These are phyloP conservation scores for Dentiscutata heterogama DNA, from an alignment of 371 early-diverging fungal species.

Conservation along the genomic window DNA sequence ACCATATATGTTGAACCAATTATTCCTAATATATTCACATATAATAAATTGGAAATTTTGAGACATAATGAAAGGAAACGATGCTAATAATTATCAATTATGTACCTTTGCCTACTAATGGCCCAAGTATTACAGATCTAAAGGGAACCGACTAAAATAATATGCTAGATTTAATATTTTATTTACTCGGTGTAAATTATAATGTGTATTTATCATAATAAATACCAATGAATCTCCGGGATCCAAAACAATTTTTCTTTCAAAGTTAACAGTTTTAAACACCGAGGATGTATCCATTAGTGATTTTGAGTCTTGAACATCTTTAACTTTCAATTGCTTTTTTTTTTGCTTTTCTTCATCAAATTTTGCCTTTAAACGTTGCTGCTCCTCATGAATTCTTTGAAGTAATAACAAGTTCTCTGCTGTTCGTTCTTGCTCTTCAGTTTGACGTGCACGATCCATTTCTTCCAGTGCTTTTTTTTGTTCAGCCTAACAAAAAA, in stretches of 20 bases:
- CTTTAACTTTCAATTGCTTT: conserved; percentile 46
- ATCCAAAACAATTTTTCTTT: conserved; percentile 45
- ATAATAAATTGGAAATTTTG: not conserved
- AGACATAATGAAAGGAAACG: not conserved
- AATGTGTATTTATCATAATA: not conserved
- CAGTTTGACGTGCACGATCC: conserved; percentile 49
- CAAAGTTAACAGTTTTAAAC: conserved; percentile 46
- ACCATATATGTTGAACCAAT: conserved; percentile 58
- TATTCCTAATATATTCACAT: conserved; percentile 44
- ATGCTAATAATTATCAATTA: not conserved
- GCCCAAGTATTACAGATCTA: conserved; percentile 57
- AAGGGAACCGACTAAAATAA: conserved; percentile 53
- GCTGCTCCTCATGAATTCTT: conserved; percentile 64
- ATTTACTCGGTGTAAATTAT: not conserved
- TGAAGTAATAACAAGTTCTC: conserved; percentile 6
- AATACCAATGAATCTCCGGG: conserved; percentile 11
- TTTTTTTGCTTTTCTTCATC: conserved; percentile 45
- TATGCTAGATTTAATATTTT: not conserved
- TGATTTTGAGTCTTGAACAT: conserved; percentile 49
- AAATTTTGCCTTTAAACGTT: conserved; percentile 46
- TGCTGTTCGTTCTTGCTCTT: conserved; percentile 24
- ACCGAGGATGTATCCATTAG: not conserved
- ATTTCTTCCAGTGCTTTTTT: conserved; percentile 52
- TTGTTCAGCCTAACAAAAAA: conserved; percentile 46
- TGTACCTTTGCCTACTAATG: conserved; percentile 53